Conservation (phyloP, 1,139 yeast species). For the Pichia sp. region DNA sequence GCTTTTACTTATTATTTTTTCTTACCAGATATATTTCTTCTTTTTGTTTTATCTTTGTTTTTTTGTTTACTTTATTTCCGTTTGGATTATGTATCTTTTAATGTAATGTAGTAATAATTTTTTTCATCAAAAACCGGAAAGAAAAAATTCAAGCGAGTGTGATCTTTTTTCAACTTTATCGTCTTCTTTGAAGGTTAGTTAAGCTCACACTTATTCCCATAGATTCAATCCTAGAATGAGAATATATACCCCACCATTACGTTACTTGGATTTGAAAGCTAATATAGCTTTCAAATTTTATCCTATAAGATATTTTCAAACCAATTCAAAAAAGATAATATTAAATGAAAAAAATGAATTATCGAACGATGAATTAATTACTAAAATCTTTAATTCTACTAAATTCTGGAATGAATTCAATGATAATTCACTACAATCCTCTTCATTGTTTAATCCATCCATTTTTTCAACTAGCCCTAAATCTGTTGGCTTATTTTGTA, state of each 20-base stretch:
- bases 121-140: background rate
- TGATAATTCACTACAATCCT: slow-evolving; percentile 1
- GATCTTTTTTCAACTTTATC: background rate
- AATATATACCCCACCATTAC: background rate
- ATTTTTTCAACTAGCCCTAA: background rate
- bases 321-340: background rate
- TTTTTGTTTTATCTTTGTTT: background rate
- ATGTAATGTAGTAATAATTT: background rate
- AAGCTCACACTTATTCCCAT: too few relatives aligned
- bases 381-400: slow-evolving; percentile 42
- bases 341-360: background rate
- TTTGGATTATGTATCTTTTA: background rate
- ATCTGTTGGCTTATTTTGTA: slow-evolving; percentile 64
- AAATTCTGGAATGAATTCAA: slow-evolving; percentile 33
- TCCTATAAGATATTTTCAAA: background rate
- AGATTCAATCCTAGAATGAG: background rate
- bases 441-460: background rate
- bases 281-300: background rate
- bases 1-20: background rate
- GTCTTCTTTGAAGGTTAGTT: background rate
- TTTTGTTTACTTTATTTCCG: background rate
- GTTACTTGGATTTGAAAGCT: background rate
- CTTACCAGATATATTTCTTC: background rate
- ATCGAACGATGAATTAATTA: slow-evolving; percentile 22
- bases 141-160: background rate